phyloP scores from a whole-genome alignment of 192 early-diverging fungal species.

The Paraglomus brasilianum region DNA sequence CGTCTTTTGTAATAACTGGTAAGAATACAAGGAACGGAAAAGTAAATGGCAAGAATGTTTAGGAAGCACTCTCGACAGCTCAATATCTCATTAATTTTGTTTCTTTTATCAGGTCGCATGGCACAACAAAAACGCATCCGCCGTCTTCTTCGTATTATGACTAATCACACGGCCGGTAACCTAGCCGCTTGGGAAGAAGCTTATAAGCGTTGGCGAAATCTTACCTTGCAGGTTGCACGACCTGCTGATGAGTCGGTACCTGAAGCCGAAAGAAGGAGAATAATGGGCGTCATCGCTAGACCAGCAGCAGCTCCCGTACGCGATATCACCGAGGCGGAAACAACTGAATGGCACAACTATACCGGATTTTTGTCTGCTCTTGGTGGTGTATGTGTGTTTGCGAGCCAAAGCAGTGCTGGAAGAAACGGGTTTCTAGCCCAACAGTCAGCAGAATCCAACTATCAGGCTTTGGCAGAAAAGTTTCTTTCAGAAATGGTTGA shows the following conservation, averaged over 20 bases:
- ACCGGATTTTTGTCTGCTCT: conserved; percentile 80
- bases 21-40: conserved; percentile 7
- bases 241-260: conserved; percentile 38
- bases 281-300: not conserved
- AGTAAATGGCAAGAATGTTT: no score
- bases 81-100: not conserved
- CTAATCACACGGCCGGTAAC: conserved; percentile 67
- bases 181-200: conserved; percentile 83
- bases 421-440: conserved; percentile 24
- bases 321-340: conserved; percentile 26
- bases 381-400: conserved; percentile 67
- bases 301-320: conserved; percentile 11
- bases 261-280: conserved; percentile 22
- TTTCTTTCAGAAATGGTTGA: conserved; percentile 73
- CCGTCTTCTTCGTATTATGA: conserved; percentile 64
- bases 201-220: conserved; percentile 69
- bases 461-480: conserved; percentile 57
- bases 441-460: conserved; percentile 37
- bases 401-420: not conserved
- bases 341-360: conserved; percentile 76
- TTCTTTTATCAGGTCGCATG: conserved; percentile 50
- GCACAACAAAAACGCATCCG: conserved; percentile 78
- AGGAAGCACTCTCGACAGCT: not conserved
- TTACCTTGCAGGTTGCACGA: conserved; percentile 44
- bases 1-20: conserved; percentile 50